Percentiles rank a stretch among this genome's conserved stretches.
These are phyloP conservation scores for Escallonia herrerae DNA, from an alignment of 129 eudicot genomes.

Conservation along the genomic window DNA sequence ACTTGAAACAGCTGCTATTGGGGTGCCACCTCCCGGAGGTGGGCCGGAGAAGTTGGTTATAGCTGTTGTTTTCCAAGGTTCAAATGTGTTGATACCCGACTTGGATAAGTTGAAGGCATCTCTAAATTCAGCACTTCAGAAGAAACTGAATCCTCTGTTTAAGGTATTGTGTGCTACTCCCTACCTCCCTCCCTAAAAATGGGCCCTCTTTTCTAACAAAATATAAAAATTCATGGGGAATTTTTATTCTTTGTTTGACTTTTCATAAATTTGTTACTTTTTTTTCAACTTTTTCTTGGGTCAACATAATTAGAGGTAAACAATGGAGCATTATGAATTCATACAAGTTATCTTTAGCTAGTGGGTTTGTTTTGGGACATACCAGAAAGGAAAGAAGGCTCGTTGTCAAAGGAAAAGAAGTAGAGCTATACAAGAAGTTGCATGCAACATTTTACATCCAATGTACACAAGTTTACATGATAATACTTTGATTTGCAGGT, in stretches of 20 bases:
- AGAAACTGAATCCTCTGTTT: conserved; percentile 75
- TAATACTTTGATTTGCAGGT: conserved; percentile 38
- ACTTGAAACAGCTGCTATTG: conserved; percentile 90
- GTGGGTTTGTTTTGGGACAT: too few relatives aligned
- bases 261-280: too few relatives aligned
- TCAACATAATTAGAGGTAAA: too few relatives aligned
- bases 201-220: too few relatives aligned
- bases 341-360: too few relatives aligned
- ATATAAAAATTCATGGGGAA: too few relatives aligned
- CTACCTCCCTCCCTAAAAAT: conserved; percentile 2
- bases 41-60: conserved; percentile 88
- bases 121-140: conserved; percentile 67
- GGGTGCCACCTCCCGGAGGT: conserved; percentile 74
- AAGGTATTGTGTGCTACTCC: conserved; percentile 44
- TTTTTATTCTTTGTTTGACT: too few relatives aligned
- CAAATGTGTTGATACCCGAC: conserved; percentile 20
- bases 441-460: background rate
- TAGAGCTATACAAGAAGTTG: background rate
- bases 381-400: too few relatives aligned
- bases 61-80: conserved; percentile 65
- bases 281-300: too few relatives aligned
- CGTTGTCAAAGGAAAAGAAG: too few relatives aligned
- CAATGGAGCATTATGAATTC: too few relatives aligned
- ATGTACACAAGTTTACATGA: background rate
- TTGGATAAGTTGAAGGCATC: conserved; percentile 34